Conservation (phyloP, 441 rosid species). For the Capsella rubella region DNA sequence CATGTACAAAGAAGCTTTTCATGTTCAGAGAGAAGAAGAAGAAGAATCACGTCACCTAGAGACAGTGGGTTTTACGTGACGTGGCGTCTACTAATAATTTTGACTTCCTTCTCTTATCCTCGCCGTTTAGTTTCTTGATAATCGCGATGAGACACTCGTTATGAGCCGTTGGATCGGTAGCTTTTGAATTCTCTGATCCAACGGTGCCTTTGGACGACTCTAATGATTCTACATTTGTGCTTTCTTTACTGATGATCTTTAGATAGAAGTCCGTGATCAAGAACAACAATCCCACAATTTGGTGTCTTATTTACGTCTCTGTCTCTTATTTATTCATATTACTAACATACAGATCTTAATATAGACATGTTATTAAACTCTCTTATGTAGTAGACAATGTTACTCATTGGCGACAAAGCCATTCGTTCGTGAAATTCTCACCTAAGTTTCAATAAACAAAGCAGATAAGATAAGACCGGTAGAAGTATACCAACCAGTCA, state of each 20-base stretch:
- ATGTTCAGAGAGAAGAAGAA: neutral
- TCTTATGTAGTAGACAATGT: too few relatives aligned
- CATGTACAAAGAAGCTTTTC: too few relatives aligned
- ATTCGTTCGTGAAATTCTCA: too few relatives aligned
- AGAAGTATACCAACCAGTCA: too few relatives aligned
- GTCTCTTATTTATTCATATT: too few relatives aligned
- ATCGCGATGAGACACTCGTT: too few relatives aligned
- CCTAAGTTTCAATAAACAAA: too few relatives aligned
- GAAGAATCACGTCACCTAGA: conserved; percentile 14
- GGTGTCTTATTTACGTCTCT: too few relatives aligned
- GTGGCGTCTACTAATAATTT: neutral
- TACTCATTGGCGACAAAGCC: too few relatives aligned
- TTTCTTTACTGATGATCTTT: neutral
- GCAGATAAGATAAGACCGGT: too few relatives aligned
- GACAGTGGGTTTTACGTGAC: conserved; percentile 11
- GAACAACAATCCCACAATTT: neutral
- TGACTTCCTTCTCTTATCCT: neutral
- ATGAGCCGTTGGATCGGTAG: conserved; percentile 15
- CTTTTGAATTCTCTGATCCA: conserved; percentile 13
- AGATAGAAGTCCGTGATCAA: neutral
- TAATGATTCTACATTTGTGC: neutral
- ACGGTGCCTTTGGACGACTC: conserved; percentile 30
- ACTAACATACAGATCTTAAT: too few relatives aligned
- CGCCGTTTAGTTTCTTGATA: neutral
- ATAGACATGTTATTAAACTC: too few relatives aligned